Evolutionary conservation across 345 rosid genomes (phyloP).

Genomic region (Gossypium ekmanianum): DNA sequence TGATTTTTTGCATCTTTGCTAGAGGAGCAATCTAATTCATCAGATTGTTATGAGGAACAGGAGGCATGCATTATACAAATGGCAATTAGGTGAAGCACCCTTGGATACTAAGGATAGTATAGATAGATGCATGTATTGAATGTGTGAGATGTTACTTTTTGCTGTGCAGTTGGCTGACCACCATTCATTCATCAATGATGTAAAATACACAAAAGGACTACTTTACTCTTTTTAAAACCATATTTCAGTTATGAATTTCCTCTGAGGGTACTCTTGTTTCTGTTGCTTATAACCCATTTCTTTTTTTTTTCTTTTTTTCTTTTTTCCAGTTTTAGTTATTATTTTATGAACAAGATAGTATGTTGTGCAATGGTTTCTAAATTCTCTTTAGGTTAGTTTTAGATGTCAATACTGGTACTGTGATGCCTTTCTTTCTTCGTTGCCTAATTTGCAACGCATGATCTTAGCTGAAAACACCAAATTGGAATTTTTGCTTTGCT

Average conservation of each 20-base stretch:
- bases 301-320: background rate
- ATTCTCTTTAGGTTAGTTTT: background rate
- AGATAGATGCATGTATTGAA: background rate
- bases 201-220: background rate
- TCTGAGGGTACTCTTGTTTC: background rate
- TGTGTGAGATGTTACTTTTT: background rate
- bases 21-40: background rate
- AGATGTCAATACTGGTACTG: background rate
- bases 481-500: constrained; percentile 8
- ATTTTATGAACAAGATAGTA: background rate
- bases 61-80: background rate
- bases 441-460: background rate
- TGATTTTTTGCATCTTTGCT: background rate
- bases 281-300: background rate
- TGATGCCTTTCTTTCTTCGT: background rate
- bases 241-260: background rate
- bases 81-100: background rate
- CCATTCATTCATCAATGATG: background rate
- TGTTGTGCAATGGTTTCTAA: background rate
- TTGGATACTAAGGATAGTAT: background rate
- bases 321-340: background rate
- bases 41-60: background rate
- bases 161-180: background rate
- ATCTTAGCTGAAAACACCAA: background rate
- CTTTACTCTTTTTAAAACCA: background rate